A percentile compares a stretch with the other conserved stretches of the same genome.
These are phyloP conservation scores for Aspergillus persii DNA, from an alignment of 2,329 filamentous ascomycete genomes.

Conservation along the genomic window DNA sequence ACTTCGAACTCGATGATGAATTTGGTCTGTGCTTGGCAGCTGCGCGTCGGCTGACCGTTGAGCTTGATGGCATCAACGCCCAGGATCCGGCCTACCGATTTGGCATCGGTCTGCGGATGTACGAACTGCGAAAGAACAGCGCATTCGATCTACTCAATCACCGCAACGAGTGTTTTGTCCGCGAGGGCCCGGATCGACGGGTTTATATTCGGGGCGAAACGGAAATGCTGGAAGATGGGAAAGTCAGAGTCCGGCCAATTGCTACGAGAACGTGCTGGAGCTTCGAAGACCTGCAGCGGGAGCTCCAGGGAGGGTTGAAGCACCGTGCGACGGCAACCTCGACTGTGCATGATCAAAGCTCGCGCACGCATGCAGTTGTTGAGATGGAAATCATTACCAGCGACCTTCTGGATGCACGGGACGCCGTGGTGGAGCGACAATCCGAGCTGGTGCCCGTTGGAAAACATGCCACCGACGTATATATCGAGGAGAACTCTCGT, in stretches of 20 bases:
- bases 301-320: conserved; percentile 30
- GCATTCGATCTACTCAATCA: conserved; percentile 45
- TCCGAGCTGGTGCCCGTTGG: conserved; percentile 47
- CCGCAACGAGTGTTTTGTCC: conserved; percentile 39
- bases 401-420: conserved; percentile 34
- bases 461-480: conserved; percentile 43
- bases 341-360: conserved; percentile 45
- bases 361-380: conserved; percentile 45
- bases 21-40: conserved; percentile 41
- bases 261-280: conserved; percentile 29
- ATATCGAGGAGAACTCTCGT: conserved; percentile 39
- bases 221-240: conserved; percentile 40
- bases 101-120: conserved; percentile 41
- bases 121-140: conserved; percentile 42
- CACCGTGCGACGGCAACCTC: conserved; percentile 38
- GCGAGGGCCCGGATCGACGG: conserved; percentile 42
- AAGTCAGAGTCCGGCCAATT: conserved; percentile 44
- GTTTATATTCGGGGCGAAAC: conserved; percentile 45
- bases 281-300: conserved; percentile 31
- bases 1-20: conserved; percentile 33
- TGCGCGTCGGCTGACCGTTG: conserved; percentile 28
- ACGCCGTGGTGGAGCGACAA: conserved; percentile 42
- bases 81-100: conserved; percentile 17
- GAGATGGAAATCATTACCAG: conserved; percentile 44
- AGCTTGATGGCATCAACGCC: conserved; percentile 26